A percentile compares a stretch with the other conserved stretches of the same genome.
Evolutionary conservation across 2,329 filamentous ascomycete species (phyloP).

Genomic region (Aspergillus melleus): DNA sequence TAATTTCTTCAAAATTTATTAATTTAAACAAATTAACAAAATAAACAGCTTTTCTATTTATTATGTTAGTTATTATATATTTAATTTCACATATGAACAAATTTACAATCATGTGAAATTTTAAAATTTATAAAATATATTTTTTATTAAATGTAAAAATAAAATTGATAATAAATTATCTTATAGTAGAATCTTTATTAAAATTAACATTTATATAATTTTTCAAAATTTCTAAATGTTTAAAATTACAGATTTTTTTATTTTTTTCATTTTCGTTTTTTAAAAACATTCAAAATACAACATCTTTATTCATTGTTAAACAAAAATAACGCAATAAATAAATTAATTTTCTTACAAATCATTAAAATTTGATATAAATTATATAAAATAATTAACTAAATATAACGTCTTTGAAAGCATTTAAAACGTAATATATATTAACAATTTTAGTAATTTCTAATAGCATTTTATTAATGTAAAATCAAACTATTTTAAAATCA

Average conservation of each 20-base stretch:
- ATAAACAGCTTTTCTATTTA: neutral
- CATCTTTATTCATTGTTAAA: too few relatives aligned
- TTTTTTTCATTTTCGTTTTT: too few relatives aligned
- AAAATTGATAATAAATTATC: neutral
- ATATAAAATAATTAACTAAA: neutral
- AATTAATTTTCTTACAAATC: too few relatives aligned
- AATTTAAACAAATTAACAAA: neutral
- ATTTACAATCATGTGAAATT: neutral
- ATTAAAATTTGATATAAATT: neutral
- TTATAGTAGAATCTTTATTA: neutral
- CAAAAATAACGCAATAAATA: too few relatives aligned
- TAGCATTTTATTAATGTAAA: too few relatives aligned
- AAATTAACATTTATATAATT: neutral
- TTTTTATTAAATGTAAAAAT: neutral
- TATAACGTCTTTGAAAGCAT: too few relatives aligned
- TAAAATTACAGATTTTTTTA: neutral
- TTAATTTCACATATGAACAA: neutral
- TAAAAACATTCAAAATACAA: too few relatives aligned
- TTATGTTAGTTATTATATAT: neutral
- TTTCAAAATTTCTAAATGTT: neutral
- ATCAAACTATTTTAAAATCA: too few relatives aligned
- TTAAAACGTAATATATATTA: too few relatives aligned
- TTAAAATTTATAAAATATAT: neutral
- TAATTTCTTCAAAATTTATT: neutral
- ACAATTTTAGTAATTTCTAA: too few relatives aligned